Evolutionary conservation across 768 basidiomycete species (phyloP), one percentile per base, ranked within the genome.

Genomic region (Podaxis sp.): DNA sequence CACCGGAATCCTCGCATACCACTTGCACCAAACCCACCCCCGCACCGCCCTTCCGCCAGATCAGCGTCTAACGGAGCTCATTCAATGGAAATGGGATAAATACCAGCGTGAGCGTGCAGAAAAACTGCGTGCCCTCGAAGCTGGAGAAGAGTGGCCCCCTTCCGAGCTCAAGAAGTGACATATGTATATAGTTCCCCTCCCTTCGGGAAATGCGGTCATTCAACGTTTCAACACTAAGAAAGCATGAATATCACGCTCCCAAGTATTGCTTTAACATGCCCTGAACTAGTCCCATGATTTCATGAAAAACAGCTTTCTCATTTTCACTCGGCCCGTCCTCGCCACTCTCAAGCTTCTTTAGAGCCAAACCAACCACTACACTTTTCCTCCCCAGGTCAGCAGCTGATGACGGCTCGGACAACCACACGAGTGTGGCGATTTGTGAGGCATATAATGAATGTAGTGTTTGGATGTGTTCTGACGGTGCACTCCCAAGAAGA

Each of bases 381-480:
- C 81, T 83, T 61, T 82, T 78, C 55, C 86, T 77, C 25, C 77
- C 72, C 5, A 70, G 71, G 16, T 79, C 79, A 42, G 80, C 60
- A 25, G 73, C 67, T 44, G 66, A 73, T 46, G 77, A 70, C n/a
- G 73, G 69, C 56, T 79, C 78, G 57, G 82, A 67, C 0, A 79
- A 76, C 90, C 94, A 97, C 5, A 95, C 71, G 28, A 95, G 78
- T 0, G 93, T 93, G 0, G 93, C 91, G 48, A 93, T 87, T 67
- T 97, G 95, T n/a, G 87, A 78, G 0, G 86, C 87, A 71, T 95
- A 96, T 0, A 96, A 77, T 37, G 87, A 86, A 68, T 95, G 83
- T 23, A 96, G 73, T 0, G 85, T 86, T 53, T 87, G 86, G 61
- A 86, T 69, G 57, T 90, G 84, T 9, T 86, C 82, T 0, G 89